A percentile compares a stretch with the other conserved stretches of the same genome.
Evolutionary conservation across 2,329 filamentous ascomycete genomes (phyloP).

Genomic region (Neurospora sp.): DNA sequence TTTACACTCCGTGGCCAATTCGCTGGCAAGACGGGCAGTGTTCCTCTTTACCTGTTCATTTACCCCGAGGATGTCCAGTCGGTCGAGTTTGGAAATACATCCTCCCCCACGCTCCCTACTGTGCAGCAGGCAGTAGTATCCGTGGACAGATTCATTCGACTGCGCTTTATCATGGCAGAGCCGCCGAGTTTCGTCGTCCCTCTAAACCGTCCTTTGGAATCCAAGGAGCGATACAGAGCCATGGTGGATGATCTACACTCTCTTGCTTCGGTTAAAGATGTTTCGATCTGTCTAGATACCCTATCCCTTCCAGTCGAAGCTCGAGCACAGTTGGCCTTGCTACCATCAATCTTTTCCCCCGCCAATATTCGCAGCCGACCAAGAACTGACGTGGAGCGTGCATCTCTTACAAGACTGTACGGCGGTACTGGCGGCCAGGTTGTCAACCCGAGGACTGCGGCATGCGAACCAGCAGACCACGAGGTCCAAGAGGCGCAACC

Average conservation of each 20-base stretch:
- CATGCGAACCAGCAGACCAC: accelerated
- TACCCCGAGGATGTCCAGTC: not conserved
- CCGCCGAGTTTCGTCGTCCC: not conserved
- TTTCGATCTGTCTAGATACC: not conserved
- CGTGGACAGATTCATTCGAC: not conserved
- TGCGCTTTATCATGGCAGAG: not conserved
- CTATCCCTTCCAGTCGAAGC: not conserved
- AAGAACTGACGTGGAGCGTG: accelerated
- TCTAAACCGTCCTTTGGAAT: too few relatives aligned
- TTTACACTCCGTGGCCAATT: not conserved
- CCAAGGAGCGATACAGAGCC: too few relatives aligned
- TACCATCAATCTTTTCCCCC: not conserved
- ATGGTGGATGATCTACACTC: not conserved
- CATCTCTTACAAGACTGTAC: not conserved
- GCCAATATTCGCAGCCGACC: not conserved
- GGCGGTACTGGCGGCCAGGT: not conserved
- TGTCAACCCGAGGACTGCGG: not conserved
- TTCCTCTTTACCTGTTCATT: not conserved
- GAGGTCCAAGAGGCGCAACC: not conserved
- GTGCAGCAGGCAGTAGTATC: too few relatives aligned
- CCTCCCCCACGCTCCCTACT: too few relatives aligned
- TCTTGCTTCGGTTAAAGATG: not conserved
- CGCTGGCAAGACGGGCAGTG: not conserved
- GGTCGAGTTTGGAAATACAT: too few relatives aligned
- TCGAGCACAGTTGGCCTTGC: not conserved